Evolutionary conservation across 805 yeast genomes (phyloP).

Genomic region (Suhomyces xylopsoci): DNA sequence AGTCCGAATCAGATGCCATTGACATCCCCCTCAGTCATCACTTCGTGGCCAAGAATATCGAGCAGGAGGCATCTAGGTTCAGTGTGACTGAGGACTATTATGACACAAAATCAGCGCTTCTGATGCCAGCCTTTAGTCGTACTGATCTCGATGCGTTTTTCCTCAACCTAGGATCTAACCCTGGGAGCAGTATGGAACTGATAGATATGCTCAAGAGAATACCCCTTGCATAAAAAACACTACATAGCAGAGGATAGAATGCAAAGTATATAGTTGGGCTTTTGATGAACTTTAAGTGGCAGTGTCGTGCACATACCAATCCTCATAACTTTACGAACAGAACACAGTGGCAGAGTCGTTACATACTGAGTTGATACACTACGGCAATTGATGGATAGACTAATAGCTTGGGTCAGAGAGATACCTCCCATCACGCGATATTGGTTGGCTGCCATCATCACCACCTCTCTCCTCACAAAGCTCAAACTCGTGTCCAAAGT

Average conservation of each 20-base stretch:
- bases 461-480: conserved; percentile 18
- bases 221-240: conserved; percentile 4
- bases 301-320: not conserved
- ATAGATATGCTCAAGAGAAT: conserved; percentile 4
- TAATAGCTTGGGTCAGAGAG: conserved; percentile 11
- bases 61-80: conserved; percentile 19
- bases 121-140: not conserved
- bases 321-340: not conserved
- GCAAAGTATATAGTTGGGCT: no score
- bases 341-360: not conserved
- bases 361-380: not conserved
- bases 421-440: conserved; percentile 22
- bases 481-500: conserved; percentile 16
- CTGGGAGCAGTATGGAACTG: conserved; percentile 6
- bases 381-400: conserved; percentile 14
- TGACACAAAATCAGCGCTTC: conserved; percentile 1
- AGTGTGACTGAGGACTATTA: conserved; percentile 10
- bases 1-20: conserved; percentile 11
- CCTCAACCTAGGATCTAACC: conserved; percentile 12
- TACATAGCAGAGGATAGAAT: not conserved
- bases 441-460: conserved; percentile 27
- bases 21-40: conserved; percentile 23
- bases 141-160: conserved; percentile 25
- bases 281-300: no score
- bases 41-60: conserved; percentile 25